Evolutionary conservation across 768 basidiomycete genomes (phyloP).

Genomic region (Paxillus rubicundulus): DNA sequence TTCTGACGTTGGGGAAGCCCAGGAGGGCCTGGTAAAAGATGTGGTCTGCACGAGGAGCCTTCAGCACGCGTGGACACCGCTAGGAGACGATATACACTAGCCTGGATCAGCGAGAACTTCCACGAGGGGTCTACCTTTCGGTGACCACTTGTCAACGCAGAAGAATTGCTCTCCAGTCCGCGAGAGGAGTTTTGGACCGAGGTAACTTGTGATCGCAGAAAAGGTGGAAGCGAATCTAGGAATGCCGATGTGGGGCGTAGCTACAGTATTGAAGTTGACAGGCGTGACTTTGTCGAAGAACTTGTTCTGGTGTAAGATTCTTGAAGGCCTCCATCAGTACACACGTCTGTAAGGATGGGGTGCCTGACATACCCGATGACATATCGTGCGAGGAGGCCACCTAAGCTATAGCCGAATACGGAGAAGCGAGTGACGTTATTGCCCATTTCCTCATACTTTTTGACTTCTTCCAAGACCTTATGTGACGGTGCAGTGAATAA

Average conservation of each 20-base stretch:
- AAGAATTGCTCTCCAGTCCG: conserved; percentile 82
- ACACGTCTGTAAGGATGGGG: neutral
- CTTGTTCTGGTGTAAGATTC: conserved; percentile 59
- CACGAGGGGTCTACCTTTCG: conserved; percentile 62
- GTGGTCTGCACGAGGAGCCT: conserved; percentile 43
- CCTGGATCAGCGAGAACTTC: conserved; percentile 82
- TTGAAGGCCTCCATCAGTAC: conserved; percentile 23
- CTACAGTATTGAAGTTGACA: conserved; percentile 79
- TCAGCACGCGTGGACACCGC: neutral
- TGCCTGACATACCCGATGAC: conserved; percentile 57
- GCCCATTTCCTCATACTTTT: conserved; percentile 50
- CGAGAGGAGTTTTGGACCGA: conserved; percentile 71
- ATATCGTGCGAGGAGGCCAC: conserved; percentile 81
- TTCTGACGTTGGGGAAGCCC: conserved; percentile 62
- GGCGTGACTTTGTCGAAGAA: conserved; percentile 74
- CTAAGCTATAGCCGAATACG: conserved; percentile 74
- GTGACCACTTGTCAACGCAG: conserved; percentile 69
- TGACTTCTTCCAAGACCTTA: conserved; percentile 57
- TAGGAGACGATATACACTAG: conserved; percentile 24
- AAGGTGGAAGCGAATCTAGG: conserved; percentile 59
- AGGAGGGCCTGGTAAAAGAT: conserved; percentile 74
- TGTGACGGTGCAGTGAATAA: neutral
- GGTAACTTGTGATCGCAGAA: conserved; percentile 46
- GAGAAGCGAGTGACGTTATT: conserved; percentile 67
- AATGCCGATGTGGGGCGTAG: conserved; percentile 81